Base-by-base conservation (phyloP, 495 filamentous ascomycete genomes). In the Penicillium arizonense region DNA sequence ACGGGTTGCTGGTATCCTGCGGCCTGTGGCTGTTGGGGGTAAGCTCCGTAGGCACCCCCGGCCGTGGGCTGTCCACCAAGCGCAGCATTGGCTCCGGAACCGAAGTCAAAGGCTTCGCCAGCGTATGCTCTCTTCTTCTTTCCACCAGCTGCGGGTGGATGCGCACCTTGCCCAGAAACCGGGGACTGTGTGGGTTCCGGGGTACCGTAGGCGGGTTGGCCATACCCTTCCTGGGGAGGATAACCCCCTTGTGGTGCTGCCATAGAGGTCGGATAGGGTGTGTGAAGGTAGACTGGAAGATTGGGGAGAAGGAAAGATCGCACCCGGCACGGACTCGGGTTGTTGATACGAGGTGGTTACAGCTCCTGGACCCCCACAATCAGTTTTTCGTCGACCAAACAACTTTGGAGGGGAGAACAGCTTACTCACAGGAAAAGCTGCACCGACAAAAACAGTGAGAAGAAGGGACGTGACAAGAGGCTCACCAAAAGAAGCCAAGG, bases 51-150 rank as follows among this genome's bases (percentile, higher is more conserved):
- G 66, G 70, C 63, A 50, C 73, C 79, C 42, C 79, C 80, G 3
- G 68, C 79, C 23, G 73, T 70, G 40, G 65, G 67, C 63, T 87
- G 84, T 43, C 78, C 81, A 55, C 80, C 82, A 38, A 84, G 65
- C 13, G 75, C 87, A 46, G 89, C 85, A 82, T 98, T 98, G 62
- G 87, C 89, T 58, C 94, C 94, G 28, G 82, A 82, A 30, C 88
- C 92, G 63, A 97, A 91, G 10, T 96, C 95, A 68, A 93, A 98
- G 5, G 92, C 93, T 67, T 91, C 87, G 23, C 89, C 90, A 21
- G 95, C 94, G 76, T 98, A 98, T 37, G 87, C 84, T 70, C 91
- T 80, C 79, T 96, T 96, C 80, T 91, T 96, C 70, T 86, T 80
- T 76, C 76, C 83, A 78, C 59, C 83, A 70, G 53, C 79, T 8